Evolutionary conservation across 2,329 filamentous ascomycete genomes (phyloP), one percentile per base, ranked within the genome.

Genomic region (Bipolaris victoriae): DNA sequence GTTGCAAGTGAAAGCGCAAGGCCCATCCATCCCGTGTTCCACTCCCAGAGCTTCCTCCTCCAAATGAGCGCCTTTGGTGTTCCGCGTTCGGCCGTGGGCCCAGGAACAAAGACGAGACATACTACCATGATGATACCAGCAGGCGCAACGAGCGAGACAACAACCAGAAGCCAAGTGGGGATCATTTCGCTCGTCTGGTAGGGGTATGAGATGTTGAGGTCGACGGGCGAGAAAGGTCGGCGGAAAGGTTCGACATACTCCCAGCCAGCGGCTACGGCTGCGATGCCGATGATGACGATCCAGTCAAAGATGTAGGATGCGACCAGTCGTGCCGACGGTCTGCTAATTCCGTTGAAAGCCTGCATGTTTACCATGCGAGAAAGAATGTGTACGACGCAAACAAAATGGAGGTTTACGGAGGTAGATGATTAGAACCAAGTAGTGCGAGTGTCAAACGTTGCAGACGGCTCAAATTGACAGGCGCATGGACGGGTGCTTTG

Each of bases 21-120:
- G 0, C 93, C 93, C 68, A 97, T 86, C 86, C 89, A 91, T 57
- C 91, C 92, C 2, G 87, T 87, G 72, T 97, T 92, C 74, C 91
- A 87, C 76, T 97, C 93, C 92, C 94, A 97, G 1, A 97, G 75
- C 78, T 95, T 97, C 63, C 91, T 85, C 72, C 85, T 86, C 88
- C 91, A 92, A 43, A 93, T 81, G 52, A 91, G 77, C 3, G 83
- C 76, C 62, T 83, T 83, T 1, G 90, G 86, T 0, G 88, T 88
- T 18, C 83, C 82, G 40, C 81, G 81, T 15, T 85, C 83, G 0
- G 89, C 87, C 1, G 87, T 88, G 5, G 85, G 83, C 3, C 90
- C 91, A 1, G 92, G 92, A 0, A 95, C 86, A 64, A 94, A 77
- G 9, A 86, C 57, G 15, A 96, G 76, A 39, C 86, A 86, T 55